Evolutionary conservation across 768 basidiomycete genomes (phyloP).

Genomic region (Suillus hirtellus): DNA sequence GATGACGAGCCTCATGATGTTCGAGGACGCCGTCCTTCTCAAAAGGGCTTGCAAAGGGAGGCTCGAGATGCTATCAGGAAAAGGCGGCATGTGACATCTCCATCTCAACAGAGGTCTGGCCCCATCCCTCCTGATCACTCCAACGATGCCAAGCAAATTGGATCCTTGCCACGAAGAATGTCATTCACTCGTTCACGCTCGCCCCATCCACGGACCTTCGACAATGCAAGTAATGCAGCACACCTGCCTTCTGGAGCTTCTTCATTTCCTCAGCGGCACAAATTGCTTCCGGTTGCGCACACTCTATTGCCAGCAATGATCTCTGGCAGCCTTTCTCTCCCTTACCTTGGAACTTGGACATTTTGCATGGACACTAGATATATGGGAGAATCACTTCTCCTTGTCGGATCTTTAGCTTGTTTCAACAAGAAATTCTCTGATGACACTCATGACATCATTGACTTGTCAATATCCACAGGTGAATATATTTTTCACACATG

Average conservation of each 20-base stretch:
- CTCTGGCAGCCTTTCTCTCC: conserved; percentile 45
- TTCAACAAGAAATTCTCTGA: conserved; percentile 44
- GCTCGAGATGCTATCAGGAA: conserved; percentile 26
- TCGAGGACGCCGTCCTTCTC: conserved; percentile 46
- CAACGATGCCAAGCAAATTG: conserved; percentile 35
- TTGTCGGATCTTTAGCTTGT: conserved; percentile 62
- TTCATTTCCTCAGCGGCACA: conserved; percentile 44
- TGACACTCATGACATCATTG: conserved; percentile 21
- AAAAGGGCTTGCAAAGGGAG: conserved; percentile 31
- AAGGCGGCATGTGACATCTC: conserved; percentile 29
- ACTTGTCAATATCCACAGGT: conserved; percentile 57
- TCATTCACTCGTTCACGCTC: conserved; percentile 76
- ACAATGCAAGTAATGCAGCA: conserved; percentile 36
- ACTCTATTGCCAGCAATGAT: conserved; percentile 51
- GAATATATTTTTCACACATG: conserved; percentile 16
- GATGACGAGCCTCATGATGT: conserved; percentile 46
- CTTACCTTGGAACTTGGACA: conserved; percentile 42
- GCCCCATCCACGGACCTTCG: conserved; percentile 46
- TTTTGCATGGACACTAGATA: conserved; percentile 64
- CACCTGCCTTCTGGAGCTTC: conserved; percentile 42
- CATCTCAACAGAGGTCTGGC: conserved; percentile 26
- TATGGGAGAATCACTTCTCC: conserved; percentile 61
- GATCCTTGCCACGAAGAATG: conserved; percentile 39
- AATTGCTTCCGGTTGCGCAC: conserved; percentile 21
- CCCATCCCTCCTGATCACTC: conserved; percentile 26